phyloP scores from a whole-genome alignment of 257 asterid genomes.

The Nicotiana sylvestris region DNA sequence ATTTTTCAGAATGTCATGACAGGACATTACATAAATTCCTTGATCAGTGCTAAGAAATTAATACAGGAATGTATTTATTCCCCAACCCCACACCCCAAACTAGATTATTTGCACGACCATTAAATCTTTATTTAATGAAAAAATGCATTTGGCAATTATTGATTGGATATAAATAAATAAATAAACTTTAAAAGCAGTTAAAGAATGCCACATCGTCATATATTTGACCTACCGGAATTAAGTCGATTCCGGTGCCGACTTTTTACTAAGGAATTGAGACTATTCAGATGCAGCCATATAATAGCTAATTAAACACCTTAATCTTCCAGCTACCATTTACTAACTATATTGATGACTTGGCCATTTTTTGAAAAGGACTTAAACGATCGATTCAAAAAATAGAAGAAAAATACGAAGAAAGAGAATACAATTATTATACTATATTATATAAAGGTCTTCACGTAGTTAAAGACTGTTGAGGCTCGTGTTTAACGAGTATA shows the following conservation, averaged over 20 bases:
- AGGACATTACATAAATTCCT: neutral
- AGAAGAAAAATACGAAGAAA: neutral
- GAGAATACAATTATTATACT: neutral
- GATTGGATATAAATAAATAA: neutral
- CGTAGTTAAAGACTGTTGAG: conserved; percentile 16
- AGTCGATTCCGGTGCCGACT: conserved; percentile 14
- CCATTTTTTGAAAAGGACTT: neutral
- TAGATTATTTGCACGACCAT: neutral
- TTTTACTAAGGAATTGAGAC: neutral
- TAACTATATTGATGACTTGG: neutral
- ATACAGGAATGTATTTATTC: neutral
- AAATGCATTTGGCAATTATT: neutral
- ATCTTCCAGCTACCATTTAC: conserved; percentile 7
- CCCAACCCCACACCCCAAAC: too few species aligned
- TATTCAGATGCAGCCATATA: neutral
- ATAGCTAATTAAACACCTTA: neutral
- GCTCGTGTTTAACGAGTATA: conserved; percentile 30
- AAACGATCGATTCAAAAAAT: neutral
- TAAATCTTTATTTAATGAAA: neutral
- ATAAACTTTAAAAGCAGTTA: neutral
- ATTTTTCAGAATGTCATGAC: neutral
- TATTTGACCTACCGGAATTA: neutral
- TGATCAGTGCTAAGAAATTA: neutral
- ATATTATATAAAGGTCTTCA: conserved; percentile 3
- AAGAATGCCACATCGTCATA: neutral